Base-by-base conservation (phyloP, 2,329 filamentous ascomycete genomes). In the Fusarium sp. region DNA sequence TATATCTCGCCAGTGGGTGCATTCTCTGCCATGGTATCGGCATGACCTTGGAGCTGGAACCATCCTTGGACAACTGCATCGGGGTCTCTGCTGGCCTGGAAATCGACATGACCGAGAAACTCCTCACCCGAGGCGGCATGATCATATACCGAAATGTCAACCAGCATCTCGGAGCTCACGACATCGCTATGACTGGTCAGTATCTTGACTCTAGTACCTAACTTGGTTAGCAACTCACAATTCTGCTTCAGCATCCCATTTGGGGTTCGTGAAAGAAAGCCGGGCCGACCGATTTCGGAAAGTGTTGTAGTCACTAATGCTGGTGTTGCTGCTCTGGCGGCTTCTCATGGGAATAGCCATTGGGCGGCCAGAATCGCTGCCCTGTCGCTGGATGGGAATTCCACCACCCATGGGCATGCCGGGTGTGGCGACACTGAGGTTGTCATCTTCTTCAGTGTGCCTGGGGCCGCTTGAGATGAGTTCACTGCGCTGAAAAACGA, bases 281-380 rank as follows among this genome's bases (percentile, higher is more conserved):
- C 87, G 85, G 5, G 81, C 87, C 65, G 90, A 87, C 64, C 91
- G 90, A 76, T 91, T 92, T 41, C 88, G 86, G 77, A 90, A 89
- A 2, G 87, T 87, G 74, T 84, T 87, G 76, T 88, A 88, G 37
- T 97, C 94, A 39, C 90, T 88, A 74, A 93, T 87, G 80, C 96
- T 97, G 65, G 95, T 98, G 84, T 96, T 95, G 85, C 96, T 98
- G 85, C 96, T 98, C 82, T 98, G 97, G 65, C 97, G 92, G 82
- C 95, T 98, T 79, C 93, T 92, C 95, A 98, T 98, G 2, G 97
- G 97, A 75, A 99, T 98, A 35, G 95, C 94, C 92, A 98, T 96
- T 18, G 95, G 82, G 62, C 93, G 90, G 31, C 95, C 94, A 33
- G 92, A 93, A 77, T 97, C 95, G 80, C 94, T 97, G 67, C 92